phyloP scores from a whole-genome alignment of 768 basidiomycete species.

The Coprinopsis cinerea region DNA sequence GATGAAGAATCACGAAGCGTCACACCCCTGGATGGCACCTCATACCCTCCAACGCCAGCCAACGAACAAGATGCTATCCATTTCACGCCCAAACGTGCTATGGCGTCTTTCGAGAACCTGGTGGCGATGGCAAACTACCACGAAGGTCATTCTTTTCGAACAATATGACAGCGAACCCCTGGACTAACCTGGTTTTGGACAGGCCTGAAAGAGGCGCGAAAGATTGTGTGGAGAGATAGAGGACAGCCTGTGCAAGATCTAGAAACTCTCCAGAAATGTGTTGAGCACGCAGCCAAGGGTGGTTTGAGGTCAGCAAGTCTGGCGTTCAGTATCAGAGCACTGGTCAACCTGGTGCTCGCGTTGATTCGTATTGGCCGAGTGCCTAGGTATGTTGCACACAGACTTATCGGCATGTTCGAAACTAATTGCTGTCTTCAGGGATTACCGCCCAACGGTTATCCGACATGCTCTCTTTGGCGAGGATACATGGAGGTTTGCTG shows the following conservation, averaged over 20 bases:
- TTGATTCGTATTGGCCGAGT: slow-evolving; percentile 65
- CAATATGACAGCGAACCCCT: neutral
- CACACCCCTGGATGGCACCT: slow-evolving; percentile 4
- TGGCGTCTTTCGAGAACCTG: slow-evolving; percentile 78
- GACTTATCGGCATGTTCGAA: neutral
- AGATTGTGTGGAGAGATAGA: slow-evolving; percentile 76
- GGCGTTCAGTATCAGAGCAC: slow-evolving; percentile 77
- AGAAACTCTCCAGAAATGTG: slow-evolving; percentile 53
- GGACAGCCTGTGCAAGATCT: slow-evolving; percentile 74
- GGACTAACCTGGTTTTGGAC: neutral
- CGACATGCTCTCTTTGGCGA: slow-evolving; percentile 78
- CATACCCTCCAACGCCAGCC: neutral
- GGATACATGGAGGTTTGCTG: slow-evolving; percentile 80
- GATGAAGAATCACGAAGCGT: neutral
- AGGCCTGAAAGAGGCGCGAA: slow-evolving; percentile 60
- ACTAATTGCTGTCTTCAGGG: slow-evolving; percentile 30
- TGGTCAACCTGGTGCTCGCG: slow-evolving; percentile 74
- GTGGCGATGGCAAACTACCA: slow-evolving; percentile 82
- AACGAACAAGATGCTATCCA: slow-evolving; percentile 28
- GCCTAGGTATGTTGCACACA: slow-evolving; percentile 45
- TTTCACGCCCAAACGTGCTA: slow-evolving; percentile 50
- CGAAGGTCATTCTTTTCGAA: slow-evolving; percentile 31
- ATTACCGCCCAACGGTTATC: slow-evolving; percentile 59
- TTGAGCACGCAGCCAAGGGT: slow-evolving; percentile 66
- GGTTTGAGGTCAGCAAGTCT: slow-evolving; percentile 71